These are phyloP conservation scores for Cornus suecica DNA, from an alignment of 148 eudicot genomes.

Conservation along the genomic window DNA sequence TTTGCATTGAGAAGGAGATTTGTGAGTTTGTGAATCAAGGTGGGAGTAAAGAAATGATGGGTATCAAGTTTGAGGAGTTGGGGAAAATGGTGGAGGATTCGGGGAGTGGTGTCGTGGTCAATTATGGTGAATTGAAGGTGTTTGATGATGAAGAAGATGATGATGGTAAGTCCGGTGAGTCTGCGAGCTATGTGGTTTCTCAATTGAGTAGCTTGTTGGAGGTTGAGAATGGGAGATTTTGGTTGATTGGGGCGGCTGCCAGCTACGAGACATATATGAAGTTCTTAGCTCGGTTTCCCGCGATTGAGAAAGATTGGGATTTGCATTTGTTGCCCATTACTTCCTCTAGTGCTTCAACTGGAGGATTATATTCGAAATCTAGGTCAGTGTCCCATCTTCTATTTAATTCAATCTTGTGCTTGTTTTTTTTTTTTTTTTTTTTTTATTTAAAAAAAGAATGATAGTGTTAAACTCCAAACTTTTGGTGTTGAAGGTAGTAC, in stretches of 20 bases:
- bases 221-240: conserved; percentile 39
- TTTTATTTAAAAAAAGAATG: too few species aligned
- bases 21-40: conserved; percentile 27
- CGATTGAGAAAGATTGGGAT: conserved; percentile 63
- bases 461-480: neutral
- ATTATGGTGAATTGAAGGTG: conserved; percentile 58
- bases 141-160: conserved; percentile 28
- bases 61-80: conserved; percentile 46
- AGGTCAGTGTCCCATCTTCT: conserved; percentile 36
- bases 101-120: conserved; percentile 34
- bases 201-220: conserved; percentile 41
- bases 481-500: neutral
- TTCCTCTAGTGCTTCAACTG: conserved; percentile 30
- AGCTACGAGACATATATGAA: conserved; percentile 46
- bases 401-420: neutral
- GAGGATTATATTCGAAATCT: conserved; percentile 43
- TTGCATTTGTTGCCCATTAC: conserved; percentile 62
- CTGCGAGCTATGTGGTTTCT: conserved; percentile 30
- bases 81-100: conserved; percentile 24
- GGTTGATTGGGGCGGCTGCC: conserved; percentile 51
- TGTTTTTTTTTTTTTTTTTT: too few species aligned
- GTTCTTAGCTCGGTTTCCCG: conserved; percentile 47
- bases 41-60: conserved; percentile 31
- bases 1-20: conserved; percentile 50
- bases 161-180: conserved; percentile 12